Percentiles rank a stretch among this genome's conserved stretches.
phyloP scores from a whole-genome alignment of 73 alveolate genomes.

The Paramecium pentaurelia region DNA sequence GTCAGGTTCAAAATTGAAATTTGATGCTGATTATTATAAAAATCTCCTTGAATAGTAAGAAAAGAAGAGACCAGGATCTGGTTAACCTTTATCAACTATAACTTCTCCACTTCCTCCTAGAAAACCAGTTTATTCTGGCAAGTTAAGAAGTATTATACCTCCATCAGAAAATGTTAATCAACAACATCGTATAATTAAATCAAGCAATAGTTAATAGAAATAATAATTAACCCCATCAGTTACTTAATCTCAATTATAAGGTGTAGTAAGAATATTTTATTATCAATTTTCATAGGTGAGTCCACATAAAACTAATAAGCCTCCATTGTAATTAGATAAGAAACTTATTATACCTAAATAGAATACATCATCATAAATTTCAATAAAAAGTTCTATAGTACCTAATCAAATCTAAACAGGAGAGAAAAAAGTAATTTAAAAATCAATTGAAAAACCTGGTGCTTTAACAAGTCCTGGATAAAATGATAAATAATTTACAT shows the following conservation, averaged over 20 bases:
- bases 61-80: constrained; percentile 24
- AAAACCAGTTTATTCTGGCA: constrained; percentile 16
- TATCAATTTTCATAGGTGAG: not conserved
- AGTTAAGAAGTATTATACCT: not conserved
- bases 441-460: not conserved
- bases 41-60: not conserved
- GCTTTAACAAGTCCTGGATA: not conserved
- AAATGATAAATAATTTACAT: not conserved
- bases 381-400: not conserved
- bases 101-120: constrained; percentile 27
- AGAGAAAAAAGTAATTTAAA: not conserved
- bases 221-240: not conserved
- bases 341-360: not conserved
- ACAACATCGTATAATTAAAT: not conserved
- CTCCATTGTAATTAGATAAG: not conserved
- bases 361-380: not conserved
- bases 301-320: not conserved
- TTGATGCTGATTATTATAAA: not conserved
- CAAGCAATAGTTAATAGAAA: not conserved
- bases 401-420: not conserved
- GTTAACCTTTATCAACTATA: not conserved
- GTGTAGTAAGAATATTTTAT: not conserved
- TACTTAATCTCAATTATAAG: not conserved
- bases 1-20: not conserved
- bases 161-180: not conserved